These are phyloP conservation scores for Blastocystis sp. DNA, from an alignment of 352 stramenopile genomes.

Conservation along the genomic window DNA sequence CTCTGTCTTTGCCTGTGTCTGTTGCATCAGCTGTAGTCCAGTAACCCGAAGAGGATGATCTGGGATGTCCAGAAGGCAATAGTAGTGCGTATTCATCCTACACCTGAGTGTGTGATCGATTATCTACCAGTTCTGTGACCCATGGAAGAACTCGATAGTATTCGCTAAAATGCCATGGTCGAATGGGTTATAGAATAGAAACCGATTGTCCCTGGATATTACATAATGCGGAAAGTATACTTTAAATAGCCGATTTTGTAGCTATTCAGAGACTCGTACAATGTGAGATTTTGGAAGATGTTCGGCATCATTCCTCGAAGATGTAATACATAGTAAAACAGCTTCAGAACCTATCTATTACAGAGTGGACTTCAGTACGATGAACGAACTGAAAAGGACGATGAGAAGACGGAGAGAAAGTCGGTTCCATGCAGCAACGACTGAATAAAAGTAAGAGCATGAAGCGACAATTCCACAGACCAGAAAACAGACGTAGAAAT, in stretches of 20 bases:
- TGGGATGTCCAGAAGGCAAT: constrained; percentile 40
- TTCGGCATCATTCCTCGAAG: constrained; percentile 17
- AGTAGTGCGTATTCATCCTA: constrained; percentile 47
- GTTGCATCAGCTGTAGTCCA: neutral
- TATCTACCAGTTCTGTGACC: neutral
- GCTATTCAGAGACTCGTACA: constrained; percentile 4
- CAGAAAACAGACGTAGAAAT: constrained; percentile 15
- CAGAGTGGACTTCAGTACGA: neutral
- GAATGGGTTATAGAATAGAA: constrained; percentile 35
- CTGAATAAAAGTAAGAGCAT: neutral
- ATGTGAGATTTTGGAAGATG: neutral
- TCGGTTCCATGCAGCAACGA: neutral
- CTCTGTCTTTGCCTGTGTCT: neutral
- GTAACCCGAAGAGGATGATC: constrained; percentile 35
- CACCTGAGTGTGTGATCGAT: neutral
- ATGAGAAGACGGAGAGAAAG: neutral
- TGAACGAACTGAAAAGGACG: neutral
- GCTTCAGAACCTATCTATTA: neutral
- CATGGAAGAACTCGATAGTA: constrained; percentile 4
- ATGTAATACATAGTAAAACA: neutral
- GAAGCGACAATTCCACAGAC: neutral
- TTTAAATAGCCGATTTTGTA: constrained; percentile 52
- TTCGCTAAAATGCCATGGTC: constrained; percentile 2
- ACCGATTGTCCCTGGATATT: neutral
- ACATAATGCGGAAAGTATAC: neutral